Percentiles rank a stretch among this genome's conserved stretches.
phyloP scores from a whole-genome alignment of 2,329 filamentous ascomycete species.

The Fusarium anguioides region DNA sequence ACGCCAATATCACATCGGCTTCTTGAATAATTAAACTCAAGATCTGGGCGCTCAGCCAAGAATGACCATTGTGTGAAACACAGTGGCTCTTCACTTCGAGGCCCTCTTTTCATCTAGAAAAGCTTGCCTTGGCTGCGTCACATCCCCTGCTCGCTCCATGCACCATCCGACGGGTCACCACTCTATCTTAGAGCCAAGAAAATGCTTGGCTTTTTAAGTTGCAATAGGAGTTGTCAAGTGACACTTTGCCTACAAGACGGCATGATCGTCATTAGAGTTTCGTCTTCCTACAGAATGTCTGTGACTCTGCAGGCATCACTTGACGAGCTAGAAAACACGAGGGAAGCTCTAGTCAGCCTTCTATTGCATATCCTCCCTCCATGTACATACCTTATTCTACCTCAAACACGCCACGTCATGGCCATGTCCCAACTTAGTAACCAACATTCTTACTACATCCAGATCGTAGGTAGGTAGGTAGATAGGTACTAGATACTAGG shows the following conservation, averaged over 20 bases:
- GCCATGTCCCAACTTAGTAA: not conserved
- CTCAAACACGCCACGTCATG: not conserved
- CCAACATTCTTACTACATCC: not conserved
- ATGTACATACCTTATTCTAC: too few relatives aligned
- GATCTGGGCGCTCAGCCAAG: constrained; percentile 17
- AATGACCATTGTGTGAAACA: constrained; percentile 32
- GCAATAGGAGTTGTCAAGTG: constrained; percentile 31
- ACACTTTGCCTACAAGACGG: not conserved
- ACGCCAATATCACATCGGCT: not conserved
- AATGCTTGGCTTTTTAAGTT: constrained; percentile 14
- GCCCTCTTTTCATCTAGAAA: constrained; percentile 35
- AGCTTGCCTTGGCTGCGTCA: not conserved
- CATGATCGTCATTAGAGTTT: constrained; percentile 1
- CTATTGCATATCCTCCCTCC: not conserved
- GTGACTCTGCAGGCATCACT: not conserved
- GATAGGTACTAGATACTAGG: too few relatives aligned
- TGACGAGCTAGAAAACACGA: constrained; percentile 1
- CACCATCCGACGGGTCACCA: constrained; percentile 18
- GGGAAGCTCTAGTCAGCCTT: not conserved
- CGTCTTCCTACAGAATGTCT: not conserved
- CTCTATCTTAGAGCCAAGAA: constrained; percentile 38
- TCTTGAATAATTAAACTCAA: not conserved
- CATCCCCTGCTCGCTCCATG: constrained; percentile 14
- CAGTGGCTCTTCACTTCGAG: not conserved
- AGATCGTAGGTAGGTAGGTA: too few relatives aligned